These are phyloP conservation scores for Desmodesmus armatus DNA, from an alignment of 139 green algal species.

Conservation along the genomic window DNA sequence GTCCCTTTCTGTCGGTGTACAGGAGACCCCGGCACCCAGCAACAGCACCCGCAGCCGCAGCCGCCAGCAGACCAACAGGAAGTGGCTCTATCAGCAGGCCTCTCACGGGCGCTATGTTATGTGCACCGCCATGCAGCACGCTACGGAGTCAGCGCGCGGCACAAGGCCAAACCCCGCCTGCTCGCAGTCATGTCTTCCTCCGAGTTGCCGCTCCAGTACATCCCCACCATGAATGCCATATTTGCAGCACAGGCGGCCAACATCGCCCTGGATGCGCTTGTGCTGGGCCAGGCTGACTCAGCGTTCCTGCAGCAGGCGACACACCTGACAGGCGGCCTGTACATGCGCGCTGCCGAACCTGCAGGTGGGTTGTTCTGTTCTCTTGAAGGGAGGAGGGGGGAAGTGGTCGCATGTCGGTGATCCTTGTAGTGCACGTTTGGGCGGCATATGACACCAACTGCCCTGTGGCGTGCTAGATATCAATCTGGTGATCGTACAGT, in stretches of 20 bases:
- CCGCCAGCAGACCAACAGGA: constrained; percentile 3
- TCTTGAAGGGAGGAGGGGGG: background rate
- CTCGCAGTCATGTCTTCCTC: constrained; percentile 60
- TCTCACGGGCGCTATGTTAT: constrained; percentile 71
- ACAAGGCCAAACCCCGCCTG: constrained; percentile 56
- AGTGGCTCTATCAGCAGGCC: constrained; percentile 56
- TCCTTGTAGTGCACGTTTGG: background rate
- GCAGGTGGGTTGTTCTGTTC: background rate
- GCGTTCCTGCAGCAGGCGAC: constrained; percentile 77
- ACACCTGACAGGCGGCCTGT: constrained; percentile 77
- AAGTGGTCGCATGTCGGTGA: background rate
- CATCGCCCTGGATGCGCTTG: constrained; percentile 71
- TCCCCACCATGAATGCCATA: constrained; percentile 87
- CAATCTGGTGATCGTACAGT: constrained; percentile 54
- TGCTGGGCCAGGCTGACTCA: constrained; percentile 67
- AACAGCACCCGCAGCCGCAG: background rate
- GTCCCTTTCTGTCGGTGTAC: background rate
- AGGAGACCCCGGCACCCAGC: background rate
- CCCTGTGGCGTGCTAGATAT: background rate
- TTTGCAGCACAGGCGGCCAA: constrained; percentile 79
- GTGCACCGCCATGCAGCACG: constrained; percentile 49
- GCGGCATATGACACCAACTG: background rate
- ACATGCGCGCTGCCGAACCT: too few relatives aligned
- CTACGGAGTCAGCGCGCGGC: background rate
- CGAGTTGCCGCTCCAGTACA: constrained; percentile 74